Percentiles rank a stretch among this genome's conserved stretches.
These are phyloP conservation scores for Paradendryphiella salina DNA, from an alignment of 2,329 filamentous ascomycete genomes.

Conservation along the genomic window DNA sequence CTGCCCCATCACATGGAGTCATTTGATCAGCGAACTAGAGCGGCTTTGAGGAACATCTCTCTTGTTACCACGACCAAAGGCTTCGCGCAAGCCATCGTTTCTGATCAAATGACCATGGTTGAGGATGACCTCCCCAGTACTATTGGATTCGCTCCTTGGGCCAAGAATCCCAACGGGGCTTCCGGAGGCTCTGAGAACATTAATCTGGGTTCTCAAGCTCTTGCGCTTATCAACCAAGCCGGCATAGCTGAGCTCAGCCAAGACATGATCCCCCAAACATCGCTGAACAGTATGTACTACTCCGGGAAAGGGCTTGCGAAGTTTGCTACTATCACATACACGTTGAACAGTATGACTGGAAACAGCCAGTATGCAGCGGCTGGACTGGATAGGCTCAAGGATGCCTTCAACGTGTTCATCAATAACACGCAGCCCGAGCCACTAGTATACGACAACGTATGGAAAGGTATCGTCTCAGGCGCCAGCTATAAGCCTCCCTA, in stretches of 20 bases:
- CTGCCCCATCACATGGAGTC: conserved; percentile 83
- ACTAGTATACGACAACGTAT: conserved; percentile 62
- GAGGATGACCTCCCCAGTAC: conserved; percentile 69
- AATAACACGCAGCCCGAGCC: conserved; percentile 55
- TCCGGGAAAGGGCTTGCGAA: conserved; percentile 62
- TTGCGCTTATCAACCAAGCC: conserved; percentile 62
- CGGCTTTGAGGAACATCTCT: conserved; percentile 56
- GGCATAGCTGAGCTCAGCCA: conserved; percentile 74
- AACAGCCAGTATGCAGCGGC: conserved; percentile 59
- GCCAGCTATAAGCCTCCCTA: conserved; percentile 60
- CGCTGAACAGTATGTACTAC: conserved; percentile 92
- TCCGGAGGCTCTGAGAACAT: conserved; percentile 42
- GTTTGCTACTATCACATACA: conserved; percentile 53
- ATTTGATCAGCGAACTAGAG: conserved; percentile 64
- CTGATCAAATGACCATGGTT: conserved; percentile 64
- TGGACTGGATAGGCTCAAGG: conserved; percentile 57
- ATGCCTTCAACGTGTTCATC: conserved; percentile 55
- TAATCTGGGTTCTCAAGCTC: conserved; percentile 54
- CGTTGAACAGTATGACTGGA: conserved; percentile 60
- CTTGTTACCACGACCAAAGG: conserved; percentile 88
- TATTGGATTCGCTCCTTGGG: conserved; percentile 83
- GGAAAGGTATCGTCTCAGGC: conserved; percentile 82
- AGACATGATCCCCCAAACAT: conserved; percentile 72
- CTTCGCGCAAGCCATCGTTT: conserved; percentile 66
- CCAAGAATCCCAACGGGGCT: conserved; percentile 50